Base-by-base conservation (phyloP, 495 filamentous ascomycete species). In the Sordaria brevicollis region DNA sequence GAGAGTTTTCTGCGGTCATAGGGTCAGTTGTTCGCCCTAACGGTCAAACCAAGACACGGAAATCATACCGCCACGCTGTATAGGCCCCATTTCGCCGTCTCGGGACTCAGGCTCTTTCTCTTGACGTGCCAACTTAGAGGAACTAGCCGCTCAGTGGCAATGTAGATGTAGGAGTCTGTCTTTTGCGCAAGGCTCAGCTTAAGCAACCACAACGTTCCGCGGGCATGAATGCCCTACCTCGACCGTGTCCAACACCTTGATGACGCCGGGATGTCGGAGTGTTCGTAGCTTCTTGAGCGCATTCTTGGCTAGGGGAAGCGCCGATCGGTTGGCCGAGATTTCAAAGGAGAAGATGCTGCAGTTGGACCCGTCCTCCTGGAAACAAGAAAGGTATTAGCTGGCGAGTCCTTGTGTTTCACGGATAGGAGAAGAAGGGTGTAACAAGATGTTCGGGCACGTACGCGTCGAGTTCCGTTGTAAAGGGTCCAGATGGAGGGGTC, bases 341-440 rank as follows among this genome's bases (percentile, higher is more conserved):
- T 98, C 94, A 83, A 97, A 99, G 62, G 93, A 91, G 79, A 99
- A 98, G 49, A 99, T 92, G 83, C 92, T 97, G 82, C 95, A 99
- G 71, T 91, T 86, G 0, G 93, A 96, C 39, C 92, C 89, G 78
- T 97, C 94, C 80, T 97, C 93, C 93, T 97, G 74, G 11, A 67
- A 17, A 66, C 4, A n/a, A 5, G 9, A 19, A 13, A 33, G 31
- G n/a, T 25, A 62, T 73, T 66, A 72, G 70, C 70, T 34, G n/a
- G 49, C 33, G 17, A 65, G 10, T 57, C 8, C n/a, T 29, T 57
- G 10, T 31, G 13, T n/a, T 33, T 25, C 29, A 0, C 11, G 38
- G 9, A n/a, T 15, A 49, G 13, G 7, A 35, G 33, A 2, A 11
- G 7, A 7, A 19, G 35, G 7, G 13, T 34, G 31, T 19, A 17